A percentile compares a stretch with the other conserved stretches of the same genome.
These are phyloP conservation scores for Moringa oleifera DNA, from an alignment of 345 rosid genomes.

Conservation along the genomic window DNA sequence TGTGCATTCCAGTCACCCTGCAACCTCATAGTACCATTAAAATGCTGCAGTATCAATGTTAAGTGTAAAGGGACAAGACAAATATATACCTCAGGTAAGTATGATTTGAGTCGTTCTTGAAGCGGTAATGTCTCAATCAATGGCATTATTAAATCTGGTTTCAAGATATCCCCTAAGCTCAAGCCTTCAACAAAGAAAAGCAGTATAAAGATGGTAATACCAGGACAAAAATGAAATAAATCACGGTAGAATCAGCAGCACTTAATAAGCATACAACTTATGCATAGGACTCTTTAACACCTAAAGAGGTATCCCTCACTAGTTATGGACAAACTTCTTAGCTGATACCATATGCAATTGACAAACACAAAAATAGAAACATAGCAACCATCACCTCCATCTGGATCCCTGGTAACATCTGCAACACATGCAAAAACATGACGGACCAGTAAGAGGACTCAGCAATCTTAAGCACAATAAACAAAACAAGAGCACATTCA, in stretches of 20 bases:
- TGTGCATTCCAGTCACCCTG: conserved; percentile 76
- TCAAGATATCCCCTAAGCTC: conserved; percentile 80
- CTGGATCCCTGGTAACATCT: conserved; percentile 61
- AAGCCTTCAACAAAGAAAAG: conserved; percentile 43
- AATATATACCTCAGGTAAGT: conserved; percentile 77
- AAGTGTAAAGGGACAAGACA: conserved; percentile 4
- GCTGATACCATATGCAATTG: conserved; percentile 5
- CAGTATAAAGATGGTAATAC: neutral
- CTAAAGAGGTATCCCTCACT: too few relatives aligned
- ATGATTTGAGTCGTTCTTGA: conserved; percentile 58
- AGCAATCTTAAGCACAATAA: conserved; percentile 3
- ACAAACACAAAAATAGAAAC: conserved; percentile 1
- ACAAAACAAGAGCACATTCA: neutral
- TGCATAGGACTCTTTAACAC: too few relatives aligned
- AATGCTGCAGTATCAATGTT: neutral
- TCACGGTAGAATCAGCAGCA: too few relatives aligned
- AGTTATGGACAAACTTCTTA: neutral
- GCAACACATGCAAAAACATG: conserved; percentile 23
- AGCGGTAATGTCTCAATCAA: conserved; percentile 63
- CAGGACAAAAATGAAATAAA: neutral
- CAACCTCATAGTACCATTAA: conserved; percentile 2
- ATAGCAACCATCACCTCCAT: conserved; percentile 52
- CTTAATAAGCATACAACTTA: too few relatives aligned
- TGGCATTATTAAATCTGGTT: conserved; percentile 88
- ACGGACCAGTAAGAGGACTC: conserved; percentile 22